Base-by-base conservation (phyloP, 495 filamentous ascomycete species). In the Penicillium argentinense region DNA sequence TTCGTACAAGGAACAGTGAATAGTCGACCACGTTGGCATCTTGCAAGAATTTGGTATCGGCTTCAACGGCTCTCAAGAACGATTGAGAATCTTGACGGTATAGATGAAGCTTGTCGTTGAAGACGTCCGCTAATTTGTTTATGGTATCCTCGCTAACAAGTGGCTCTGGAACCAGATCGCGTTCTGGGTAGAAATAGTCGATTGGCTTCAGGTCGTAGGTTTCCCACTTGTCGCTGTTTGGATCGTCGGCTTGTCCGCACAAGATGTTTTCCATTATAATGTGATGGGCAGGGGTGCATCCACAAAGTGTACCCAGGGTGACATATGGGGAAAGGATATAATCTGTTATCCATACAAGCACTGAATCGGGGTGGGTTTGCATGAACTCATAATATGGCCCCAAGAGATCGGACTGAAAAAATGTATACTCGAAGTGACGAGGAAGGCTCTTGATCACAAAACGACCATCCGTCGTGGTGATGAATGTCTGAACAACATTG, bases 201-300 rank as follows among this genome's bases (percentile, higher is more conserved):
- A 73, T 79, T 0, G 85, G 85, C 53, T 88, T 88, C 12, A 88
- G 76, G 29, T 88, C 84, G 68, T 82, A 87, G 0, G 75, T 76
- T 47, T 87, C 82, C 83, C 83, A 88, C 7, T 73, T 66, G 0
- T 67, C 62, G 2, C 68, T 54, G 2, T 62, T 61, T 0, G 62
- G 56, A 36, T 74, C 69, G 5, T 71, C 60, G 1, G 63, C 64
- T 40, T 75, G 62, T 3, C 81, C 83, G 55, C 79, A 79, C 30
- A 87, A 66, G 39, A 84, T 69, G 59, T 87, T 87, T 36, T 87
- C 84, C 84, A 87, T 88, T 51, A 87, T 71, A 51, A 88, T 80
- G 58, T 87, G 83, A 51, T 85, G 81, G 0, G 78, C 76, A 0
- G 85, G 83, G 0, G 79, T 75, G 4, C 72, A 64, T 1, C 78